Percentiles rank a stretch among this genome's conserved stretches.
These are phyloP conservation scores for Podospora bellae-mahoneyi DNA, from an alignment of 495 filamentous ascomycete genomes.

Conservation along the genomic window DNA sequence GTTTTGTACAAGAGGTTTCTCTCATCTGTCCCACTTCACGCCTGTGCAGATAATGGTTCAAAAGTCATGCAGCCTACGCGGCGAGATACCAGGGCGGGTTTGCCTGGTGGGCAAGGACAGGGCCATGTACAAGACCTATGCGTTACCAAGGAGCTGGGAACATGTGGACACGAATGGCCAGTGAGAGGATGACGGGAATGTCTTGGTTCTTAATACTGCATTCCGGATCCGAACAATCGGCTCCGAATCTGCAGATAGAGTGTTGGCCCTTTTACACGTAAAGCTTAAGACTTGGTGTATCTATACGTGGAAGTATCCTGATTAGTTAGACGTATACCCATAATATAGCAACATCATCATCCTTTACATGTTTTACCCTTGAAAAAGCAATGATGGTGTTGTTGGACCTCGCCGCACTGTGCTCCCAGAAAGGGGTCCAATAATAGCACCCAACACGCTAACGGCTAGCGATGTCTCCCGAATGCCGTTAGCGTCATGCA, in stretches of 20 bases:
- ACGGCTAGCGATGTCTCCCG: neutral
- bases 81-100: conserved; percentile 40
- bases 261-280: neutral
- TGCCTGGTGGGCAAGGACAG: conserved; percentile 46
- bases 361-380: neutral
- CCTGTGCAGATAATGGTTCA: conserved; percentile 49
- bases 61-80: conserved; percentile 32
- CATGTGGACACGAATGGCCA: neutral
- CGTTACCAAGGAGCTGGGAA: conserved; percentile 33
- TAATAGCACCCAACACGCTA: conserved; percentile 8
- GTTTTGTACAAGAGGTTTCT: conserved; percentile 22
- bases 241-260: neutral
- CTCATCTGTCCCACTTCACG: conserved; percentile 35
- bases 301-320: neutral
- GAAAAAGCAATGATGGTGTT: neutral
- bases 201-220: neutral
- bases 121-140: conserved; percentile 42
- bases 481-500: conserved; percentile 14
- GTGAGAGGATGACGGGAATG: neutral
- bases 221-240: neutral
- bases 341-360: neutral
- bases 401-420: conserved; percentile 14
- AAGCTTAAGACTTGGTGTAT: neutral
- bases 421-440: conserved; percentile 1
- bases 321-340: neutral